A percentile compares a stretch with the other conserved stretches of the same genome.
Evolutionary conservation across 495 filamentous ascomycete genomes (phyloP).

Genomic region (Lasiosphaeria hispida): DNA sequence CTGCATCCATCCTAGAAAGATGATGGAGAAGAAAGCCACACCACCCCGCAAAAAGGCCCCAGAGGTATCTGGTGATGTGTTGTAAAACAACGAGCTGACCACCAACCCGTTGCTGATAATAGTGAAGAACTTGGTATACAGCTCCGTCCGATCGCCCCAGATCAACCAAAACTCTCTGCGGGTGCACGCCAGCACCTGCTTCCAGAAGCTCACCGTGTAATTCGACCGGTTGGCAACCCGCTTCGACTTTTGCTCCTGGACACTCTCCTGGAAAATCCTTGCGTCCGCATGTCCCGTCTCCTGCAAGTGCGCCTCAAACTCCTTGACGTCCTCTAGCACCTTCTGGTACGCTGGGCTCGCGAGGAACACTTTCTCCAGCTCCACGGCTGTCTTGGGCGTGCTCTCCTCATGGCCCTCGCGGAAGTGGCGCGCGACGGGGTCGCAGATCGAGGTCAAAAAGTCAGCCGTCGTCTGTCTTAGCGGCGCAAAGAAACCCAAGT

Average conservation of each 20-base stretch:
- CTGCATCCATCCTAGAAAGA: conserved; percentile 80
- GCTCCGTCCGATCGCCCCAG: conserved; percentile 59
- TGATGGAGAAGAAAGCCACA: conserved; percentile 65
- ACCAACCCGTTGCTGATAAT: conserved; percentile 69
- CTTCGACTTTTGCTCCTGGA: conserved; percentile 42
- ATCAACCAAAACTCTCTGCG: conserved; percentile 56
- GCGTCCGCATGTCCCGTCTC: conserved; percentile 35
- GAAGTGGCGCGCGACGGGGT: conserved; percentile 59
- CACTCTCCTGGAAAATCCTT: conserved; percentile 48
- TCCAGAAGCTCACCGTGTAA: conserved; percentile 56
- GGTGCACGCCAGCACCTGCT: conserved; percentile 57
- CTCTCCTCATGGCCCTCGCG: conserved; percentile 59
- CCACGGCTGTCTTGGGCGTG: conserved; percentile 68
- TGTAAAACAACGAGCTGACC: conserved; percentile 73
- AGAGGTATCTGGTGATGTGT: conserved; percentile 56
- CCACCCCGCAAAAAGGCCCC: conserved; percentile 58
- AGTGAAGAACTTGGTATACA: conserved; percentile 56
- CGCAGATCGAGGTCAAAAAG: conserved; percentile 72
- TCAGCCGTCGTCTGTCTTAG: conserved; percentile 61
- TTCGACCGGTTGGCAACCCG: conserved; percentile 43
- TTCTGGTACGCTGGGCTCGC: conserved; percentile 50
- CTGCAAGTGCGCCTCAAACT: conserved; percentile 43
- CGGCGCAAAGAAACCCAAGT: conserved; percentile 57
- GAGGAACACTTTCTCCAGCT: conserved; percentile 64
- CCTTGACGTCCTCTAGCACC: conserved; percentile 48